Evolutionary conservation across 768 basidiomycete genomes (phyloP).

Genomic region (Kwoniella botswanensis): DNA sequence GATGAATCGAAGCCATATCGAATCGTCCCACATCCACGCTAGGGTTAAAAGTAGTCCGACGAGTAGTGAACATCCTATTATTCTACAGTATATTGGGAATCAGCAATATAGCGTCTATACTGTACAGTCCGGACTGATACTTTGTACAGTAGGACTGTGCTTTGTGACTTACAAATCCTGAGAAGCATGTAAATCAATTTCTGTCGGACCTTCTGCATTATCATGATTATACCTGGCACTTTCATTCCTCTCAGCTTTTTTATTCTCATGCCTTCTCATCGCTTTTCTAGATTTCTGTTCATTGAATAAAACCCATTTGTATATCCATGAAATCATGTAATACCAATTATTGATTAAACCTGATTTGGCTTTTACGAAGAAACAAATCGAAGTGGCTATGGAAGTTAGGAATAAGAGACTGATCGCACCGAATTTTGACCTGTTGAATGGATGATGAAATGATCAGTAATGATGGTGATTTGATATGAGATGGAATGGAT

Average conservation of each 20-base stretch:
- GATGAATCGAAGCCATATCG: constrained; percentile 44
- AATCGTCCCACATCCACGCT: constrained; percentile 41
- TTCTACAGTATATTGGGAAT: not conserved
- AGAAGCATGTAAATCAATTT: constrained; percentile 26
- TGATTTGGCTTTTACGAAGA: constrained; percentile 28
- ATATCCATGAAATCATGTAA: constrained; percentile 5
- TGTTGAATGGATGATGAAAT: not conserved
- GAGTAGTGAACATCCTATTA: constrained; percentile 21
- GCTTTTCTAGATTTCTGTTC: not conserved
- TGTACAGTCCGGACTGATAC: too few relatives aligned
- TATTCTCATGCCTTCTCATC: constrained; percentile 11
- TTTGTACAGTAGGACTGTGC: not conserved
- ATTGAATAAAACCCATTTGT: constrained; percentile 16
- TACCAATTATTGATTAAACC: constrained; percentile 17
- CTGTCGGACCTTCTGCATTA: constrained; percentile 16
- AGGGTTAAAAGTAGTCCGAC: constrained; percentile 14
- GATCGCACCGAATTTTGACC: constrained; percentile 47
- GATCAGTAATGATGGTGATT: not conserved
- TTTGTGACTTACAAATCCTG: constrained; percentile 21
- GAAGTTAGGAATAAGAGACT: constrained; percentile 23
- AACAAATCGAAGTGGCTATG: constrained; percentile 24
- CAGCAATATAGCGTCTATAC: too few relatives aligned
- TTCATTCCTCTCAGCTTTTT: constrained; percentile 14
- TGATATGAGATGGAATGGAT: not conserved
- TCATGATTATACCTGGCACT: constrained; percentile 13